phyloP scores from a whole-genome alignment of 2,329 filamentous ascomycete genomes.

The Colletotrichum lentis region DNA sequence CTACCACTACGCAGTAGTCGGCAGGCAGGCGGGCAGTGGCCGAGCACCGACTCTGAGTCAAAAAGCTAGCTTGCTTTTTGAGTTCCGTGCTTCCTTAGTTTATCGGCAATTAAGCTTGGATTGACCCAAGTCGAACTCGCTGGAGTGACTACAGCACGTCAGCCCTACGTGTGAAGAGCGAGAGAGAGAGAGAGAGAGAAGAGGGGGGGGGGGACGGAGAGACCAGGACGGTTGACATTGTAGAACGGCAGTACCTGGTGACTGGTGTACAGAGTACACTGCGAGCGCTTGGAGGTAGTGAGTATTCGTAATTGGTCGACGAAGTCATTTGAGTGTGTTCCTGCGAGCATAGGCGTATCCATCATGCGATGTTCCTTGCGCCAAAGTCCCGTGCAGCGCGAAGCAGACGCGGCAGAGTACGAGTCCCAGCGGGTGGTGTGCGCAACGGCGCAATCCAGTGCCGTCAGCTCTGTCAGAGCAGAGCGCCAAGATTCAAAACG shows the following conservation, averaged over 20 bases:
- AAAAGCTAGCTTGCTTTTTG: slow-evolving; percentile 33
- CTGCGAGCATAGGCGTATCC: slow-evolving; percentile 19
- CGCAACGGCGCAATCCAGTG: slow-evolving; percentile 34
- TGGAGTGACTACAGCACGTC: slow-evolving; percentile 12
- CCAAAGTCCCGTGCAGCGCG: slow-evolving; percentile 33
- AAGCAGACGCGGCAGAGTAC: not conserved
- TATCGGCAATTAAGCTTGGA: not conserved
- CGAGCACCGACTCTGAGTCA: slow-evolving; percentile 27
- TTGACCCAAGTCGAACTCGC: not conserved
- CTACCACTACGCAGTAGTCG: too few species aligned
- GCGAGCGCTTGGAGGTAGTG: slow-evolving; percentile 10
- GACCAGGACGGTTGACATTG: not conserved
- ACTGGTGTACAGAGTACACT: too few species aligned
- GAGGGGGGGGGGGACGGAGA: not conserved
- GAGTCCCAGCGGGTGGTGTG: not conserved
- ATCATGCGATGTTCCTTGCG: slow-evolving; percentile 32
- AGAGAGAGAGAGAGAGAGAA: not conserved
- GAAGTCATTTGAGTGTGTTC: slow-evolving; percentile 26
- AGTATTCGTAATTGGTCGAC: slow-evolving; percentile 27
- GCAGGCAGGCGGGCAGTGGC: not conserved
- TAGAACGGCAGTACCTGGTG: too few species aligned
- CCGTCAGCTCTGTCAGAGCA: slow-evolving; percentile 27
- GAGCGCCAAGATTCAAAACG: slow-evolving; percentile 19
- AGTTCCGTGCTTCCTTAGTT: slow-evolving; percentile 31
- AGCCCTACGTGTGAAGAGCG: slow-evolving; percentile 35